phyloP scores from a whole-genome alignment of 495 filamentous ascomycete species.

The Penicillium waksmanii region DNA sequence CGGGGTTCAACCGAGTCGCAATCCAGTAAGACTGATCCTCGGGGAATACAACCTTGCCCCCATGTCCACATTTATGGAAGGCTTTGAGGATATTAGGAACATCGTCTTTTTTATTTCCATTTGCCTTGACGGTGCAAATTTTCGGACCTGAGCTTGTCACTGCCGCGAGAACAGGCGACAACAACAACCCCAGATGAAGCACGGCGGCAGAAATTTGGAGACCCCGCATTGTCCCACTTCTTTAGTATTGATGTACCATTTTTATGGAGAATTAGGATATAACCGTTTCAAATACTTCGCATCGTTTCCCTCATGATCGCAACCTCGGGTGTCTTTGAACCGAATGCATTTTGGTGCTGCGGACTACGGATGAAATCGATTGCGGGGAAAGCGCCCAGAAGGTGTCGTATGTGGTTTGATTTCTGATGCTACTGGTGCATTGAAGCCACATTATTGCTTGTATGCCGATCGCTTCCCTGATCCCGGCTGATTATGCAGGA shows the following conservation, averaged over 20 bases:
- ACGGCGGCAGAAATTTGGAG: neutral
- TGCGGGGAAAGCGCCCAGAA: conserved; percentile 16
- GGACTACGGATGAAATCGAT: conserved; percentile 12
- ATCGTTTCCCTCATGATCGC: neutral
- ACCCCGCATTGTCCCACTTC: conserved; percentile 5
- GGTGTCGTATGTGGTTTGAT: neutral
- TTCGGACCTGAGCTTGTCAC: conserved; percentile 6
- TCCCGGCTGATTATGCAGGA: conserved; percentile 5
- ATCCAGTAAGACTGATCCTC: conserved; percentile 56
- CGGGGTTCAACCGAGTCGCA: conserved; percentile 50
- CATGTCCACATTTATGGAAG: conserved; percentile 52
- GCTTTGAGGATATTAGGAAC: conserved; percentile 54
- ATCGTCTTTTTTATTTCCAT: conserved; percentile 43
- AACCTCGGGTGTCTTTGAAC: conserved; percentile 21
- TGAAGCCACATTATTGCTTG: conserved; percentile 22
- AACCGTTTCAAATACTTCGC: neutral
- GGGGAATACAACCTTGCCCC: conserved; percentile 57
- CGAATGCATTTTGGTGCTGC: conserved; percentile 7
- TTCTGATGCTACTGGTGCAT: neutral
- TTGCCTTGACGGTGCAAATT: conserved; percentile 34
- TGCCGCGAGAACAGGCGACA: conserved; percentile 1
- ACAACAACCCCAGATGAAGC: conserved; percentile 2
- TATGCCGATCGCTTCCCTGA: conserved; percentile 17
- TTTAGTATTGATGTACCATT: too few species aligned
- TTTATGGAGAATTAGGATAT: neutral